Conservation (phyloP, 2,329 filamentous ascomycete genomes). For the Arthrobotrys sphaeroides region DNA sequence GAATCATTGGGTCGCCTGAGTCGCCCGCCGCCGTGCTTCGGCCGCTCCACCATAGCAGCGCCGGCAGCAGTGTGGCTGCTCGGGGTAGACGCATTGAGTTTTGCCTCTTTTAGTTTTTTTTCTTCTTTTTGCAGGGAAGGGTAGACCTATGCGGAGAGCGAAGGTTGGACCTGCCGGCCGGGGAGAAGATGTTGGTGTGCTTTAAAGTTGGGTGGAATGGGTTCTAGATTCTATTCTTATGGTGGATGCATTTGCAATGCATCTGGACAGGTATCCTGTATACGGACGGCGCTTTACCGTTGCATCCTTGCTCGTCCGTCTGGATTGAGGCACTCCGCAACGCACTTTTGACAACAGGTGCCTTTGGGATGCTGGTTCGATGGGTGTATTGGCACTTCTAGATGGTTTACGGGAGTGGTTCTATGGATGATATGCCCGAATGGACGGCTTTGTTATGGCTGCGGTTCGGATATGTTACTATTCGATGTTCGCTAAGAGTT, state of each 20-base stretch:
- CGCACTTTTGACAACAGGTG: conserved; percentile 8
- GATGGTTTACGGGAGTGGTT: neutral
- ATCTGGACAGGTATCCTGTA: conserved; percentile 6
- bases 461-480: neutral
- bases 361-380: too few relatives aligned
- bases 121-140: neutral
- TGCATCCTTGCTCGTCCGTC: neutral
- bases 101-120: too few relatives aligned
- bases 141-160: too few relatives aligned
- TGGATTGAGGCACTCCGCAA: neutral
- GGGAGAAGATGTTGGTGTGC: neutral
- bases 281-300: neutral
- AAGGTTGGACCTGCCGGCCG: neutral
- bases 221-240: too few relatives aligned
- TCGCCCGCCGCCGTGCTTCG: neutral
- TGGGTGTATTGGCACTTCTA: neutral
- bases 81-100: conserved; percentile 15
- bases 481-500: neutral
- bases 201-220: too few relatives aligned
- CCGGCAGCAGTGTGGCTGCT: conserved; percentile 7
- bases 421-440: too few relatives aligned
- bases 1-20: conserved; percentile 26
- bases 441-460: too few relatives aligned
- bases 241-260: neutral
- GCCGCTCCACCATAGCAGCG: neutral